Evolutionary conservation across 306 rosid species (phyloP).

Genomic region (Lathyrus oleraceus): DNA sequence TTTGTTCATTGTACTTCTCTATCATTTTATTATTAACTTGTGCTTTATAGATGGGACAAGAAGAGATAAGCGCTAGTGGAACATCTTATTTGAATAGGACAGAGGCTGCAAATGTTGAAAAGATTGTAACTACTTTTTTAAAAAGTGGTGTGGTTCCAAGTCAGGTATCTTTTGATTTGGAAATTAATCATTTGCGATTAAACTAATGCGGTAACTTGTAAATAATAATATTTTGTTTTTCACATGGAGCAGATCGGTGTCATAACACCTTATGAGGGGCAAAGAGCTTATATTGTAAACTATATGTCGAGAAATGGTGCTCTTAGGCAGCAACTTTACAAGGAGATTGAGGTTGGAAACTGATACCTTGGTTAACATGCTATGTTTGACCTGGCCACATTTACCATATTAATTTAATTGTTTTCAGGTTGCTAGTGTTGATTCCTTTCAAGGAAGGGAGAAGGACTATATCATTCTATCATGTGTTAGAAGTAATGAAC

Average conservation of each 20-base stretch:
- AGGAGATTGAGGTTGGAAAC: constrained; percentile 86
- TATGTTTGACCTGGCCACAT: constrained; percentile 3
- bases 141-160: constrained; percentile 97
- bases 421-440: constrained; percentile 96
- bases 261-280: constrained; percentile 98
- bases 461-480: constrained; percentile 96
- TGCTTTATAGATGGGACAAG: constrained; percentile 96
- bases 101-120: constrained; percentile 99
- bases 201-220: not conserved
- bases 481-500: constrained; percentile 98
- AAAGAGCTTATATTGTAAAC: constrained; percentile 96
- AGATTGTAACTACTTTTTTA: constrained; percentile 96
- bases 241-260: constrained; percentile 75
- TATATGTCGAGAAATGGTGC: constrained; percentile 97
- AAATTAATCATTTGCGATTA: constrained; percentile 8
- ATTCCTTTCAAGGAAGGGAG: constrained; percentile 99
- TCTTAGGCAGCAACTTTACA: constrained; percentile 98
- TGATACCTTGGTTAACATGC: not conserved
- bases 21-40: constrained; percentile 8
- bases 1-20: not conserved
- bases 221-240: constrained; percentile 11
- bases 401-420: constrained; percentile 30
- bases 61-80: constrained; percentile 98
- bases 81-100: constrained; percentile 97
- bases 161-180: constrained; percentile 59